phyloP scores from a whole-genome alignment of 2,329 filamentous ascomycete species.

The Talaromyces marneffei region DNA sequence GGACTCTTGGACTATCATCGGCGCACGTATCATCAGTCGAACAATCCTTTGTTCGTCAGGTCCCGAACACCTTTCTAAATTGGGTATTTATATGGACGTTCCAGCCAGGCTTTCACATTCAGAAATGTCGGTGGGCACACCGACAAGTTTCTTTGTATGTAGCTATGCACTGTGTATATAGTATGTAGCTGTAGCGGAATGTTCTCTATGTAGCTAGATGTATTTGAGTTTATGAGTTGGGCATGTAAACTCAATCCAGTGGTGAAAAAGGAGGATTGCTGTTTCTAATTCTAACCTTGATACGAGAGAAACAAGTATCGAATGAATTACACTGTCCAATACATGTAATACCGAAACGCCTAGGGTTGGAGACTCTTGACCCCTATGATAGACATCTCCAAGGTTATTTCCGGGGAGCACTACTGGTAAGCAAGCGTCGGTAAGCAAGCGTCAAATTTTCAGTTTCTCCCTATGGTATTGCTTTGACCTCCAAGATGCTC shows the following conservation, averaged over 20 bases:
- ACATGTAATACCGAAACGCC: neutral
- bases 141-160: neutral
- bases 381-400: neutral
- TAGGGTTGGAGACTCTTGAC: neutral
- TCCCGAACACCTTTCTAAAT: neutral
- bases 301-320: neutral
- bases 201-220: neutral
- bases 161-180: neutral
- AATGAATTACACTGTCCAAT: neutral
- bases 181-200: too few relatives aligned
- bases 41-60: neutral
- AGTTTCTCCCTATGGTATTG: neutral
- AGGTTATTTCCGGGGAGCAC: neutral
- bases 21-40: neutral
- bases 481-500: neutral
- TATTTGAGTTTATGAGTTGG: neutral
- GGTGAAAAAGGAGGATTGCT: neutral
- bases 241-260: neutral
- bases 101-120: neutral
- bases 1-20: too few relatives aligned
- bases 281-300: neutral
- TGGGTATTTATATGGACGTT: neutral
- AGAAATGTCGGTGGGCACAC: neutral
- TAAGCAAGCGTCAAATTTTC: neutral
- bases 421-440: too few relatives aligned